Evolutionary conservation across 2,329 filamentous ascomycete species (phyloP).

Genomic region (Talaromyces sp.): DNA sequence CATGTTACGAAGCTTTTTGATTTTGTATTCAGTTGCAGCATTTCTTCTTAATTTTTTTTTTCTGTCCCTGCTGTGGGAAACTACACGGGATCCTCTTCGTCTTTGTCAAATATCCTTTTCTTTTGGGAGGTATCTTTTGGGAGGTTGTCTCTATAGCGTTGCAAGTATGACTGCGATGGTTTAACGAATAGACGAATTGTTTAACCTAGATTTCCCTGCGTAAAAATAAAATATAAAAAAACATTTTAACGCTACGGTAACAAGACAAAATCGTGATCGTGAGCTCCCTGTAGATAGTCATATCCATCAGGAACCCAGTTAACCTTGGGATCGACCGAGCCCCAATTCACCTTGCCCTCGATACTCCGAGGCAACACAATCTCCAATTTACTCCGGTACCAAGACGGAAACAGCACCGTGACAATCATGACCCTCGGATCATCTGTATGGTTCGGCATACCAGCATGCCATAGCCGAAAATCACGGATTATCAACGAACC

Average conservation of each 20-base stretch:
- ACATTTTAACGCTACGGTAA: constrained; percentile 5
- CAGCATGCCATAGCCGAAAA: constrained; percentile 48
- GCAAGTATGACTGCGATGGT: neutral
- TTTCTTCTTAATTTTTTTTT: neutral
- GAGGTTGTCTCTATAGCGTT: neutral
- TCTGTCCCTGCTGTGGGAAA: no score
- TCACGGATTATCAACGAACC: constrained; percentile 46
- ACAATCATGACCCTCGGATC: constrained; percentile 45
- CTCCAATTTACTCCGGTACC: constrained; percentile 29
- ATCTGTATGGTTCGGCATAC: constrained; percentile 43
- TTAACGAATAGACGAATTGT: neutral
- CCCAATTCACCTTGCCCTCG: constrained; percentile 30
- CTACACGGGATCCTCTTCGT: neutral
- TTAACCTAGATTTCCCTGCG: neutral
- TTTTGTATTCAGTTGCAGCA: constrained; percentile 3
- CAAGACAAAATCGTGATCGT: constrained; percentile 32
- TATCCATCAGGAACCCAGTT: constrained; percentile 35
- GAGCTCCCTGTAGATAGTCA: constrained; percentile 33
- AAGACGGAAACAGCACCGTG: constrained; percentile 35
- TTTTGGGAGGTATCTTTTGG: neutral
- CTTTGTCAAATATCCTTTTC: neutral
- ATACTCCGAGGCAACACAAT: constrained; percentile 27
- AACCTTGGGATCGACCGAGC: constrained; percentile 28
- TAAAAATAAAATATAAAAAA: no score
- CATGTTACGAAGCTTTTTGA: neutral